These are phyloP conservation scores for Suhomyces coccinellae DNA, from an alignment of 1,139 yeast genomes.

Conservation along the genomic window DNA sequence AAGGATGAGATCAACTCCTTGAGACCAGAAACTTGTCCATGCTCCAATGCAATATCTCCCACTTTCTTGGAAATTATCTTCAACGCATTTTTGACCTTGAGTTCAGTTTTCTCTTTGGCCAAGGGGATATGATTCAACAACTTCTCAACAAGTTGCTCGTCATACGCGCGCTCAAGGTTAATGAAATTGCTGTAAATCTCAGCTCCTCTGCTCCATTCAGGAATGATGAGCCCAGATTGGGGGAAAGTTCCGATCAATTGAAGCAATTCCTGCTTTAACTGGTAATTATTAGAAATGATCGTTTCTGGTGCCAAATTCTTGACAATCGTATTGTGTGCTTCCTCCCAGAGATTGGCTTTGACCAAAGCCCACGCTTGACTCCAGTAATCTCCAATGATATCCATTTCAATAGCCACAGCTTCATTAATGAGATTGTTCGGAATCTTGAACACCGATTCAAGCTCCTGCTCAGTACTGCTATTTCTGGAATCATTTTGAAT, in stretches of 20 bases:
- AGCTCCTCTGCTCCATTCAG: constrained; percentile 63
- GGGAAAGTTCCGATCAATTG: constrained; percentile 51
- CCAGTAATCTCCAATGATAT: constrained; percentile 48
- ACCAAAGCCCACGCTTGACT: constrained; percentile 63
- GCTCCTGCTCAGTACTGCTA: constrained; percentile 32
- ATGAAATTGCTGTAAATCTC: constrained; percentile 55
- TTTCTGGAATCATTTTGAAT: constrained; percentile 30
- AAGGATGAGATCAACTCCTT: constrained; percentile 1
- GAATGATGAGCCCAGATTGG: constrained; percentile 35
- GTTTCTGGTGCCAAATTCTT: constrained; percentile 67
- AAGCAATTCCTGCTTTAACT: constrained; percentile 27
- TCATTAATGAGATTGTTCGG: constrained; percentile 51
- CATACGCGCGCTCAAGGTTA: constrained; percentile 24
- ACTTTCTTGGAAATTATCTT: constrained; percentile 52
- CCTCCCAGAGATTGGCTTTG: constrained; percentile 58
- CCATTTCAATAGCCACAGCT: constrained; percentile 51
- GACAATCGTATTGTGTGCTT: constrained; percentile 63
- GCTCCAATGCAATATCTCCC: constrained; percentile 40
- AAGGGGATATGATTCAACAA: constrained; percentile 50
- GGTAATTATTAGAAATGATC: constrained; percentile 47
- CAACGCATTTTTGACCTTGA: constrained; percentile 46
- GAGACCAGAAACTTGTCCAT: not conserved
- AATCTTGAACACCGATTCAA: constrained; percentile 39
- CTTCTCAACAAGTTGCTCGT: constrained; percentile 16
- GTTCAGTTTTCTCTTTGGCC: constrained; percentile 29